A percentile compares a stretch with the other conserved stretches of the same genome.
These are phyloP conservation scores for Sordaria brevicollis DNA, from an alignment of 495 filamentous ascomycete species.

Conservation along the genomic window DNA sequence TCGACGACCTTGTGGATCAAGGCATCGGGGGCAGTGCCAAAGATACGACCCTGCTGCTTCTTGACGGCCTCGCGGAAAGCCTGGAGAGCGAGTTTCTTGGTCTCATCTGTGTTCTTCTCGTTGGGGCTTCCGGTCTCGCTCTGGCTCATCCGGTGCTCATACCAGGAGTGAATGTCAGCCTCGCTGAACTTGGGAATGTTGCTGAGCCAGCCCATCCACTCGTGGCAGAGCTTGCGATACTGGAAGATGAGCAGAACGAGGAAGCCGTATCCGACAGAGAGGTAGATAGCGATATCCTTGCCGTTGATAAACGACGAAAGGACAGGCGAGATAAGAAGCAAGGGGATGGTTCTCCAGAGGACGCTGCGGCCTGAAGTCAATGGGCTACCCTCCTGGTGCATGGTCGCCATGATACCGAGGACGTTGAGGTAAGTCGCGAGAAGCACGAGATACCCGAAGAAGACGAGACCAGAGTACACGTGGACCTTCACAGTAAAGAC, in stretches of 20 bases:
- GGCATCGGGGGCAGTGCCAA: not conserved
- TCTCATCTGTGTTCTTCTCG: not conserved
- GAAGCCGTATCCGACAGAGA: slow-evolving; percentile 37
- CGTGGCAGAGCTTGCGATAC: slow-evolving; percentile 35
- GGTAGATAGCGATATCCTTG: slow-evolving; percentile 38
- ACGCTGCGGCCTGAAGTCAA: slow-evolving; percentile 26
- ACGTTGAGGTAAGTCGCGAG: slow-evolving; percentile 41
- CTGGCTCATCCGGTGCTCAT: slow-evolving; percentile 12
- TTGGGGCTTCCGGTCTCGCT: not conserved
- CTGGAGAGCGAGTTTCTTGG: slow-evolving; percentile 6
- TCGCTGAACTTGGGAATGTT: slow-evolving; percentile 36
- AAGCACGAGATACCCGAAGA: slow-evolving; percentile 39
- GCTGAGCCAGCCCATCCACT: slow-evolving; percentile 43
- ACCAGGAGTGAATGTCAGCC: slow-evolving; percentile 40
- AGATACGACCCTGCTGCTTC: not conserved
- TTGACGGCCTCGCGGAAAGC: slow-evolving; percentile 8
- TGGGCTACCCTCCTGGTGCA: slow-evolving; percentile 18
- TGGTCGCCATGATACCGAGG: slow-evolving; percentile 28
- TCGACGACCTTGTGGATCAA: slow-evolving; percentile 7
- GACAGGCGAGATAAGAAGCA: slow-evolving; percentile 37
- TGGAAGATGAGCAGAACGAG: slow-evolving; percentile 33
- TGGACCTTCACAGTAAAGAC: slow-evolving; percentile 7
- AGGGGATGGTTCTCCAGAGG: slow-evolving; percentile 31
- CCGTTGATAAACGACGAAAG: slow-evolving; percentile 35
- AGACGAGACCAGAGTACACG: slow-evolving; percentile 31